Base-by-base conservation (phyloP, 108 stramenopile species). In the Discostella stelligeroides region DNA sequence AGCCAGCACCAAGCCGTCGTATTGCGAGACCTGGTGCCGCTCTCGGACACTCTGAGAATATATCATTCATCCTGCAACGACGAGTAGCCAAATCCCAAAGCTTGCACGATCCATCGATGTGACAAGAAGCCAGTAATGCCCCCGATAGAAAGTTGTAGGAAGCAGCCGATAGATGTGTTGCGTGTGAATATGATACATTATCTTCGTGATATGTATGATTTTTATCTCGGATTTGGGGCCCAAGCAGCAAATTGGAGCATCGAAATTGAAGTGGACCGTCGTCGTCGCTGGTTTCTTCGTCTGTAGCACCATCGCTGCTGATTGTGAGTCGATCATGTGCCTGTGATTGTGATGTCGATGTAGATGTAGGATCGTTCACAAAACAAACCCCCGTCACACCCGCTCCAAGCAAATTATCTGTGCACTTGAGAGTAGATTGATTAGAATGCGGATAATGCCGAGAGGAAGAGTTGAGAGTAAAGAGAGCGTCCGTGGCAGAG, bases 81-180 rank as follows among this genome's bases (percentile, higher is more conserved):
- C 81, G 73, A 20, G 63, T 82, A 48, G 67, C 61, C 59, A 82
- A 62, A 72, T 82, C 76, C 81, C 81, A 82, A 38, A 82, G n/a
- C 47, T 73, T 66, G 45, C 62, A 63, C 12, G 70, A 61, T 12
- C 81, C 81, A 68, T 77, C 71, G 0, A 61, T 37, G 47, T 82
- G 76, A 40, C 73, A 82, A 10, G 81, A 82, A 40, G 72, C 81
- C 48, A 82, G 50, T 4, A 76, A 38, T 15, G 42, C 48, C 29
- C 79, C 79, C 27, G 43, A 55, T 5, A 80, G 70, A 61, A 37
- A 60, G 18, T 42, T 45, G 40, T 66, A 57, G 14, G 81, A 67
- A 27, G 76, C 70, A 23, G 81, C 79, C 13, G 79, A 75, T 11
- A 60, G 40, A 40, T 72, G 78, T n/a, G 55, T 50, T 20, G 74